Base-by-base conservation (phyloP, 2,329 filamentous ascomycete genomes). In the Graphiopsis chlorocephala region DNA sequence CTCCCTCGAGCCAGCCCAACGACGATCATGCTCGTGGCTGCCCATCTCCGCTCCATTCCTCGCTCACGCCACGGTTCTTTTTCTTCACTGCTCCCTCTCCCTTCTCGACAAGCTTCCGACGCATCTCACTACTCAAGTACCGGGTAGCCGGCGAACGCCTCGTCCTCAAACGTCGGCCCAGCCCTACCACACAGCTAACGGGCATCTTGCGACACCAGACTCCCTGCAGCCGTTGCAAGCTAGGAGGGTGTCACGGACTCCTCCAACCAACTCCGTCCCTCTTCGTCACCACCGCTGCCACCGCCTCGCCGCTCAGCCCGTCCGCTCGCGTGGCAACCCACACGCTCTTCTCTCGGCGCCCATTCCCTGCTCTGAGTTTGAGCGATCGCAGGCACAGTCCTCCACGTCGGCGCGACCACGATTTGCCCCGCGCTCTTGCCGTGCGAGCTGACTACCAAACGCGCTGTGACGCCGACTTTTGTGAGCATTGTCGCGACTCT, bases 121-220 rank as follows among this genome's bases (percentile, higher is more conserved):
- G 50, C 61, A 57, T 33, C 29, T 56, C 61, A 48, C 29, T n/a
- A 12, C 25, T 45, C 45, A 50, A 50, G 61, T 58, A 57, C 61
- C 53, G 55, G 61, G 61, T 62, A 62, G 61, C 61, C 53, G 61
- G 61, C 61, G 53, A 64, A 64, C 61, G 55, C 53, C 53, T 64
- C 61, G 52, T 57, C 53, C 61, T 59, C 55, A 58, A 59, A 64
- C 61, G 60, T 55, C 26, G 48, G 60, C 60, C 48, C 48, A 62
- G 60, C 60, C 60, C 60, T 62, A 62, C 60, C 35, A 26, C 11
- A 31, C 35, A 42, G 48, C 48, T 55, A 62, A 62, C 60, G 60
- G 60, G 47, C 60, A 42, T 62, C 60, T 62, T 62, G 60, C 60
- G 60, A 62, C 60, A 62, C 60, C 48, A 23, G 11, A 42, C 29